Conservation (phyloP, 306 rosid genomes). For the Ceratonia siliqua region DNA sequence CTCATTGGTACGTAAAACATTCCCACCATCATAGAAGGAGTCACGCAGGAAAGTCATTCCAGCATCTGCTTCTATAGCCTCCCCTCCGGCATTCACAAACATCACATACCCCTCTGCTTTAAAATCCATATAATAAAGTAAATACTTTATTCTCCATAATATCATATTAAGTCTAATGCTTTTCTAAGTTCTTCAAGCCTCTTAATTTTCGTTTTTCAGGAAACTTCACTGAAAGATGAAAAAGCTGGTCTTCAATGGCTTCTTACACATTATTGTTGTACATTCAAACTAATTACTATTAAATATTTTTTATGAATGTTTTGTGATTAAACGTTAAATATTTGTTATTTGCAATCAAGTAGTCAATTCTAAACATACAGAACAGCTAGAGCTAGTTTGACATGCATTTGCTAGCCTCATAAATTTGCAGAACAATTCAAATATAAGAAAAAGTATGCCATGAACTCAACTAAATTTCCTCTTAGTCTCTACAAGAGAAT, state of each 20-base stretch:
- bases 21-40: constrained; percentile 68
- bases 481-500: background rate
- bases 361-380: background rate
- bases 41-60: constrained; percentile 57
- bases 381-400: background rate
- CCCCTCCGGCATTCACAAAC: constrained; percentile 86
- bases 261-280: background rate
- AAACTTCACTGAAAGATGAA: background rate
- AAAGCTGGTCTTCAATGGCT: background rate
- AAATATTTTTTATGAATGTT: background rate
- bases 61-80: constrained; percentile 54
- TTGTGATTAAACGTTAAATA: background rate
- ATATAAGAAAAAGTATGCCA: background rate
- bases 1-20: constrained; percentile 64
- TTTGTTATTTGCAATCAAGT: background rate
- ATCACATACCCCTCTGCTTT: constrained; percentile 67
- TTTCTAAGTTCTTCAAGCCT: constrained; percentile 1
- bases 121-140: constrained; percentile 17
- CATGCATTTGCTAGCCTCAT: background rate
- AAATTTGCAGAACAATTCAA: background rate
- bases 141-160: constrained; percentile 20
- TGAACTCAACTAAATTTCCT: background rate
- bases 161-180: constrained; percentile 7
- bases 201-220: background rate
- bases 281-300: background rate